A percentile compares a stretch with the other conserved stretches of the same genome.
phyloP scores from a whole-genome alignment of 495 filamentous ascomycete species.

The Xylaria grammica region DNA sequence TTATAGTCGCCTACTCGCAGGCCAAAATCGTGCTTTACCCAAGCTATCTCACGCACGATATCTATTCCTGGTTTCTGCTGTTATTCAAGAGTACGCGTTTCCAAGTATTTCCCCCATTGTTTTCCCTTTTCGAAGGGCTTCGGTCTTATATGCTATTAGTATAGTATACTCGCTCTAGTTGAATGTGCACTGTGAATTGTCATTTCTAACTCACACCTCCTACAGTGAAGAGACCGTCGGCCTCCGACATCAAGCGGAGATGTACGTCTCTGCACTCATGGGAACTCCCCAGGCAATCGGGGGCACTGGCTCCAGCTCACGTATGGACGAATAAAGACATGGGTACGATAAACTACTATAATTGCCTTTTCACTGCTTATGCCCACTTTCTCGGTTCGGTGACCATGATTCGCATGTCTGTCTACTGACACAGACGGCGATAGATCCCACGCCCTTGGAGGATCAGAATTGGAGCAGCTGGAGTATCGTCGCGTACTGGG shows the following conservation, averaged over 20 bases:
- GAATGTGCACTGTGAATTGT: not conserved
- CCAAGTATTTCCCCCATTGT: too few species aligned
- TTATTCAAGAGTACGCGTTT: conserved; percentile 1
- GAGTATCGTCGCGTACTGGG: conserved; percentile 65
- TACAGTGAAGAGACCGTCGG: conserved; percentile 24
- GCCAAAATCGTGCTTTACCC: not conserved
- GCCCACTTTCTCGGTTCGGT: not conserved
- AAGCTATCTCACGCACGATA: not conserved
- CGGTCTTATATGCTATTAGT: too few species aligned
- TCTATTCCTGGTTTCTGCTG: not conserved
- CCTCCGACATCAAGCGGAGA: conserved; percentile 39
- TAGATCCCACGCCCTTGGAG: conserved; percentile 52
- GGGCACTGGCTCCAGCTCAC: conserved; percentile 52
- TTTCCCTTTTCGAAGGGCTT: too few species aligned
- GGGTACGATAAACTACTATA: conserved; percentile 27
- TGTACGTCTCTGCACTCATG: conserved; percentile 48
- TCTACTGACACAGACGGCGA: not conserved
- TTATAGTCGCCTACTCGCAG: not conserved
- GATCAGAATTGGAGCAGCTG: conserved; percentile 56
- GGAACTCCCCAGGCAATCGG: conserved; percentile 56
- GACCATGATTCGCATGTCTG: not conserved
- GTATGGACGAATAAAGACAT: conserved; percentile 53
- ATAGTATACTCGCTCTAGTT: not conserved
- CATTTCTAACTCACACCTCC: not conserved
- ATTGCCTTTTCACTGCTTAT: conserved; percentile 1